A percentile compares a stretch with the other conserved stretches of the same genome.
Evolutionary conservation across 75 land plant species (phyloP).

Genomic region (Pinus taeda): DNA sequence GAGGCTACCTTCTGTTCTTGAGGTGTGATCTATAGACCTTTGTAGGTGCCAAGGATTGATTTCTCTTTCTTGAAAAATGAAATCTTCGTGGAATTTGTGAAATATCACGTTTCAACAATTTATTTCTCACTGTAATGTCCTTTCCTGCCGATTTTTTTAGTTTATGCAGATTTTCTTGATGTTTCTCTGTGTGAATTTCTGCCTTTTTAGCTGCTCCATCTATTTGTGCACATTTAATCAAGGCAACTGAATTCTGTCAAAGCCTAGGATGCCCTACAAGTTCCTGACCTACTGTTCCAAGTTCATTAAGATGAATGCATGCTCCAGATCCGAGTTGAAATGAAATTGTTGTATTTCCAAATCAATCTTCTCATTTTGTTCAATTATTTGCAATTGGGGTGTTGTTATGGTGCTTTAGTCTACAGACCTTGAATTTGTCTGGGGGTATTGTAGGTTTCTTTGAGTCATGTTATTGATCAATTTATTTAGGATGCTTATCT

Average conservation of each 20-base stretch:
- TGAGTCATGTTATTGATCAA: not conserved
- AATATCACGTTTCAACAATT: not conserved
- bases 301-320: not conserved
- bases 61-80: not conserved
- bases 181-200: not conserved
- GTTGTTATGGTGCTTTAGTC: not conserved
- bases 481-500: not conserved
- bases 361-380: not conserved
- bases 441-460: not conserved
- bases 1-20: constrained; percentile 28
- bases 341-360: not conserved
- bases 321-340: not conserved
- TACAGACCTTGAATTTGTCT: not conserved
- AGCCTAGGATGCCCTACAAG: not conserved
- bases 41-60: not conserved
- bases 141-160: not conserved
- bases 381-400: not conserved
- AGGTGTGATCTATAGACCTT: not conserved
- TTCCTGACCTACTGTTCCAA: not conserved
- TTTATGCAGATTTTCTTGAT: not conserved
- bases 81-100: not conserved
- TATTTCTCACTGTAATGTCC: not conserved
- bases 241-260: not conserved
- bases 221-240: not conserved
- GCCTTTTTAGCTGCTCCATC: not conserved